phyloP scores from a whole-genome alignment of 129 eudicot species.

The Pittosporum tobira region DNA sequence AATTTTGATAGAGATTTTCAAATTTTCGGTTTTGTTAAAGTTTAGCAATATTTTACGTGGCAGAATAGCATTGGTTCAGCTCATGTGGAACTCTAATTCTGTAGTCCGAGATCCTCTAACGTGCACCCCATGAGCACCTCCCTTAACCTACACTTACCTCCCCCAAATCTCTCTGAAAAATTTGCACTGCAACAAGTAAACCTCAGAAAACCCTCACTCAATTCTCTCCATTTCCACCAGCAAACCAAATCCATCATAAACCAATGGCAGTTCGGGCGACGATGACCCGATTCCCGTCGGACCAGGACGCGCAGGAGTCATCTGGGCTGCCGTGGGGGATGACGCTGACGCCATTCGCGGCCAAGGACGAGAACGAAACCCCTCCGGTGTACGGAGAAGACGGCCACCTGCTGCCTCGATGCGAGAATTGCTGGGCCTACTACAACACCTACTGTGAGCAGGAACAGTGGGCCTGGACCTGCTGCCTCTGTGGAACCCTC shows the following conservation, averaged over 20 bases:
- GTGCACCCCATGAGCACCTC: neutral
- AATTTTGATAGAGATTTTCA: too few species aligned
- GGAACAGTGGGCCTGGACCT: constrained; percentile 92
- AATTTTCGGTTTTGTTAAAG: too few species aligned
- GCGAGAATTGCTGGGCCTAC: constrained; percentile 94
- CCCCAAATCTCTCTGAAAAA: neutral
- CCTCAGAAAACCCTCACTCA: constrained; percentile 1
- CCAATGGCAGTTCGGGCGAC: constrained; percentile 81
- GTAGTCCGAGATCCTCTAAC: neutral
- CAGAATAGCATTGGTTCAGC: neutral
- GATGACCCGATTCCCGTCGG: constrained; percentile 58
- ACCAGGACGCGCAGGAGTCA: constrained; percentile 56
- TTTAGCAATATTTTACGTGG: too few species aligned
- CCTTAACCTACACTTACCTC: constrained; percentile 1
- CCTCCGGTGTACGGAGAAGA: constrained; percentile 87
- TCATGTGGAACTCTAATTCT: neutral
- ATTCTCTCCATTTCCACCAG: constrained; percentile 4
- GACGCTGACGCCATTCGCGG: constrained; percentile 72
- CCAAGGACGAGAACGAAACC: constrained; percentile 72
- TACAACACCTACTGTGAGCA: constrained; percentile 86
- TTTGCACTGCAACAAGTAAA: neutral
- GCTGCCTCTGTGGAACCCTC: constrained; percentile 78
- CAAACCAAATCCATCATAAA: neutral
- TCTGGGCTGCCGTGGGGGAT: constrained; percentile 93
- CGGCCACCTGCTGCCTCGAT: constrained; percentile 73